Base-by-base conservation (phyloP, 768 basidiomycete genomes). In the Saitozyma podzolica region DNA sequence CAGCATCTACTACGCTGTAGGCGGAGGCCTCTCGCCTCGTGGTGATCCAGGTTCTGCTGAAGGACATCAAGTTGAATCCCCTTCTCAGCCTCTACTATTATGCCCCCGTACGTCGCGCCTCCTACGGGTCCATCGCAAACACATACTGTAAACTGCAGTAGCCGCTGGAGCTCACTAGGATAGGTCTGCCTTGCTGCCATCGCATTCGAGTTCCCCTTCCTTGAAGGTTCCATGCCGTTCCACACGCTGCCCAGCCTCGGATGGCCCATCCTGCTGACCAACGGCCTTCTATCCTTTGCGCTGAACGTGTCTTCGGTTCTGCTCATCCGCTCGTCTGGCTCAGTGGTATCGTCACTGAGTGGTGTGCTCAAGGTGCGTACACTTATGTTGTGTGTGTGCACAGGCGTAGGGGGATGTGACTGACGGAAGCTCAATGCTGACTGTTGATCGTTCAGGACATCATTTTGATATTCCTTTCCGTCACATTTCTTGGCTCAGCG, bases 291-390 rank as follows among this genome's bases (percentile, higher is more conserved):
- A 6, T 64, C 67, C 17, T 68, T 71, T 47, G 57, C 61, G 9
- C 54, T 71, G 19, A 71, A 71, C 50, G 61, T 71, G 42, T 67
- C 69, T 19, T 60, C 60, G 3, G 64, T 68, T 3, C 65, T 68
- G 52, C 41, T 71, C 50, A 71, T 71, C 50, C 51, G 67, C 19
- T 63, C 64, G n/a, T 63, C 64, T 11, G 69, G 69, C 9, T 58
- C 57, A 40, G 40, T 71, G 54, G 66, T 65, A 1, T 49, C 56
- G 19, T 57, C 62, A 5, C 43, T 63, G 50, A 56, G 54, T 3
- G 62, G 62, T 10, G 56, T 63, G 10, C 40, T 48, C 17, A 63
- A 63, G 54, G 51, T 49, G 17, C 11, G 50, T 56, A 11, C 45
- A 3, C 45, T 6, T 47, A 6, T 17, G 13, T 47, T 3, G 13